phyloP scores from a whole-genome alignment of 179 eudicot genomes.

The Spergularia azorica region DNA sequence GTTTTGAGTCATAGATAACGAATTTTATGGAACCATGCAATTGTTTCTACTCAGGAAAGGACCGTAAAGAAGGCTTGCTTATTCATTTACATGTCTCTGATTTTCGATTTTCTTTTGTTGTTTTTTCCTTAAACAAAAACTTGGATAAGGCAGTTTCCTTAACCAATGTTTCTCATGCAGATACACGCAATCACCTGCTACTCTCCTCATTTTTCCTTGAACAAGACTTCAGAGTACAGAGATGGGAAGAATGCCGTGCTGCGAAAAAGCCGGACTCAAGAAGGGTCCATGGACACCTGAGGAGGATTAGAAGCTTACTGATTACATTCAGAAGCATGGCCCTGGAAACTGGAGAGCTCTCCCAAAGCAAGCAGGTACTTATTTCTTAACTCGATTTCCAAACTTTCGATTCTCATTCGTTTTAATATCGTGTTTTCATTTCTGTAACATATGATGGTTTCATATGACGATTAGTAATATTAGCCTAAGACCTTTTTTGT shows the following conservation, averaged over 20 bases:
- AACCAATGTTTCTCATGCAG: neutral
- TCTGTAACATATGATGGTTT: neutral
- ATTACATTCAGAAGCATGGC: slow-evolving; percentile 32
- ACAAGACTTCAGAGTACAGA: neutral
- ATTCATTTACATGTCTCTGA: too few relatives aligned
- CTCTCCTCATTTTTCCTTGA: neutral
- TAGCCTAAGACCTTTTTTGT: too few relatives aligned
- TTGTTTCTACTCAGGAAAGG: too few relatives aligned
- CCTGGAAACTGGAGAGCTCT: slow-evolving; percentile 34
- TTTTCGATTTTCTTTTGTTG: too few relatives aligned
- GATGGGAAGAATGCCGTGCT: slow-evolving; percentile 34
- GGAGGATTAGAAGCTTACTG: slow-evolving; percentile 35
- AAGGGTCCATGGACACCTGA: slow-evolving; percentile 40
- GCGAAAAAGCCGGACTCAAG: slow-evolving; percentile 32
- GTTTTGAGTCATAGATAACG: too few relatives aligned
- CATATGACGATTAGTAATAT: neutral
- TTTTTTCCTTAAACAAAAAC: too few relatives aligned
- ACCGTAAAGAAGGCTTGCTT: too few relatives aligned
- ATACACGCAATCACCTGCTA: neutral
- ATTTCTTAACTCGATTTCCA: too few relatives aligned
- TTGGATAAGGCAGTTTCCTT: too few relatives aligned
- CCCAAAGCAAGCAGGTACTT: slow-evolving; percentile 34
- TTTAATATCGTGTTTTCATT: slow-evolving; percentile 11
- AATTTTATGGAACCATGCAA: too few relatives aligned
- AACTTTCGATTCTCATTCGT: slow-evolving; percentile 26